phyloP scores from a whole-genome alignment of 192 early-diverging fungal species.

The Anaeromyces robustus region DNA sequence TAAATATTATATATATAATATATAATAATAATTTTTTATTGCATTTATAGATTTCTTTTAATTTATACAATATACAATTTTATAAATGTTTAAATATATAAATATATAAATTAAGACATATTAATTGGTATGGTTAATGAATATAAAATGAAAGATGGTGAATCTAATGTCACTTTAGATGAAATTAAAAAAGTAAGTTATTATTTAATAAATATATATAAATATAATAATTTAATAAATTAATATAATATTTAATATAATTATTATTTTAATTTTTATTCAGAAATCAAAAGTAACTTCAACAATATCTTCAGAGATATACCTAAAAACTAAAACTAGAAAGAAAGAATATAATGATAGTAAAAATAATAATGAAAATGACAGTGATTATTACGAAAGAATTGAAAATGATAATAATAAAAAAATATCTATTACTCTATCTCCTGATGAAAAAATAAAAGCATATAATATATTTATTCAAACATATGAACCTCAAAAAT shows the following conservation, averaged over 20 bases:
- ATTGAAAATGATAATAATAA: neutral
- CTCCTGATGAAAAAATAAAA: constrained; percentile 28
- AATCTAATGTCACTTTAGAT: neutral
- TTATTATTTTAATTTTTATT: neutral
- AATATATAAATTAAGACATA: constrained; percentile 13
- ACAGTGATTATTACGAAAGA: too few relatives aligned
- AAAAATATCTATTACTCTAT: neutral
- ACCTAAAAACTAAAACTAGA: neutral
- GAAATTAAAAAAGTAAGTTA: constrained; percentile 3
- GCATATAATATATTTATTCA: constrained; percentile 36
- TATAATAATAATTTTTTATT: too few relatives aligned
- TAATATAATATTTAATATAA: too few relatives aligned
- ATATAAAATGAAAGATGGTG: constrained; percentile 15
- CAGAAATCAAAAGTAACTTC: neutral
- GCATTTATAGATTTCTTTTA: too few relatives aligned
- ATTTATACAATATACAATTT: too few relatives aligned
- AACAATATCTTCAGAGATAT: neutral
- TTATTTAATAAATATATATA: neutral
- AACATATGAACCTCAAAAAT: constrained; percentile 24
- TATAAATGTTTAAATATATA: too few relatives aligned
- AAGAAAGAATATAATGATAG: neutral
- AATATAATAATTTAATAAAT: too few relatives aligned
- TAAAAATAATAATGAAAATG: neutral
- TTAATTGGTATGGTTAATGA: constrained; percentile 34
- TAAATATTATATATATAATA: too few relatives aligned